phyloP scores from a whole-genome alignment of 805 yeast species.

The Monosporozyma yasuniensis region DNA sequence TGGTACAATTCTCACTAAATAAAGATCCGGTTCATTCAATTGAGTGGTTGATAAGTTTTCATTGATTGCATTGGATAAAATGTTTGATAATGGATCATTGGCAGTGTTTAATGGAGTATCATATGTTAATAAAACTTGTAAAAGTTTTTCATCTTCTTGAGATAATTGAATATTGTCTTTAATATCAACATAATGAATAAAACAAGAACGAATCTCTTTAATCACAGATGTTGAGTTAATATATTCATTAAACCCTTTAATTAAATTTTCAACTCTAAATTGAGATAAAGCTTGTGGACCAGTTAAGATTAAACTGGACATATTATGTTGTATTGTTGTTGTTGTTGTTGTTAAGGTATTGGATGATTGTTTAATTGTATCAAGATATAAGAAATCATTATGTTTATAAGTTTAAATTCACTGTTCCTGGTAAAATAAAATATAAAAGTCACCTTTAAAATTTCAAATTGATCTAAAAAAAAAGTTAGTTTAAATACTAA shows the following conservation, averaged over 20 bases:
- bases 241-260: constrained; percentile 61
- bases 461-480: not conserved
- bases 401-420: not conserved
- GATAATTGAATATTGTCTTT: constrained; percentile 24
- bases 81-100: constrained; percentile 30
- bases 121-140: constrained; percentile 61
- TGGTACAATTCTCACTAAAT: constrained; percentile 72
- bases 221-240: constrained; percentile 57
- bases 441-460: not conserved
- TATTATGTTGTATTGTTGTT: constrained; percentile 6
- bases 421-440: not conserved
- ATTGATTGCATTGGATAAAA: constrained; percentile 22
- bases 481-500: not conserved
- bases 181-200: constrained; percentile 71
- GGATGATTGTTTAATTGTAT: too few species aligned
- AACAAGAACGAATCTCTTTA: constrained; percentile 61
- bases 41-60: constrained; percentile 12
- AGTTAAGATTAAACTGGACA: constrained; percentile 50
- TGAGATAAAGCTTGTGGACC: constrained; percentile 88
- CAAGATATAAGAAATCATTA: not conserved
- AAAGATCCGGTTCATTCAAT: constrained; percentile 35
- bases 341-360: not conserved
- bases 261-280: constrained; percentile 70
- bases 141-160: constrained; percentile 36
- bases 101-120: constrained; percentile 54